Percentiles rank a stretch among this genome's conserved stretches.
These are phyloP conservation scores for Rhodosporidiobolus sp. DNA, from an alignment of 768 basidiomycete genomes.

Conservation along the genomic window DNA sequence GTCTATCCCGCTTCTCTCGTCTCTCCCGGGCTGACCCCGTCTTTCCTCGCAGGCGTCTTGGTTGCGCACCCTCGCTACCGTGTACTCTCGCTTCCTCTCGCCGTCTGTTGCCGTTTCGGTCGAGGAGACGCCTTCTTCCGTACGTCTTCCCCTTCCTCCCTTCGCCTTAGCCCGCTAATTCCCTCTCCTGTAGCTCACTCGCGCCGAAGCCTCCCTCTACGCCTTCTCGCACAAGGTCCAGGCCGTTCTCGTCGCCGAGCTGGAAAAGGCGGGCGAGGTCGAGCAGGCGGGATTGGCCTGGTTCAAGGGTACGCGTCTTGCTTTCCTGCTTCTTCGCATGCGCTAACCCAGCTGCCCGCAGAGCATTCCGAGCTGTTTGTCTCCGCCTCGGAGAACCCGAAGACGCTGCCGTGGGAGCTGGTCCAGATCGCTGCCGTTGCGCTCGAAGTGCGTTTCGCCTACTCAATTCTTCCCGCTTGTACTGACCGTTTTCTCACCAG, in stretches of 20 bases:
- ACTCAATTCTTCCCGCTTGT: no score
- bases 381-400: constrained; percentile 50
- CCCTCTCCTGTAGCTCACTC: constrained; percentile 4
- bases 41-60: constrained; percentile 59
- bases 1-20: constrained; percentile 45
- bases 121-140: neutral
- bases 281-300: constrained; percentile 58
- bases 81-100: constrained; percentile 60
- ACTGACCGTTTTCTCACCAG: constrained; percentile 49
- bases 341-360: constrained; percentile 42
- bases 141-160: neutral
- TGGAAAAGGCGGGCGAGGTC: constrained; percentile 44
- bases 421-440: constrained; percentile 70
- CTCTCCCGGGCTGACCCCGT: neutral
- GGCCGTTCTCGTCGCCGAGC: constrained; percentile 48
- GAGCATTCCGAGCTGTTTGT: constrained; percentile 61
- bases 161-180: neutral
- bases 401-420: constrained; percentile 55
- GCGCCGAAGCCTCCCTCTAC: constrained; percentile 14
- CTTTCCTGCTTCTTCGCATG: no score
- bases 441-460: constrained; percentile 63
- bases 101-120: neutral
- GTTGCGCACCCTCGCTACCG: constrained; percentile 67
- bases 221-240: constrained; percentile 6
- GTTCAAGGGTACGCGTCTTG: constrained; percentile 59